Conservation (phyloP, 2,329 filamentous ascomycete genomes). For the Neocatenulostroma microsporum region DNA sequence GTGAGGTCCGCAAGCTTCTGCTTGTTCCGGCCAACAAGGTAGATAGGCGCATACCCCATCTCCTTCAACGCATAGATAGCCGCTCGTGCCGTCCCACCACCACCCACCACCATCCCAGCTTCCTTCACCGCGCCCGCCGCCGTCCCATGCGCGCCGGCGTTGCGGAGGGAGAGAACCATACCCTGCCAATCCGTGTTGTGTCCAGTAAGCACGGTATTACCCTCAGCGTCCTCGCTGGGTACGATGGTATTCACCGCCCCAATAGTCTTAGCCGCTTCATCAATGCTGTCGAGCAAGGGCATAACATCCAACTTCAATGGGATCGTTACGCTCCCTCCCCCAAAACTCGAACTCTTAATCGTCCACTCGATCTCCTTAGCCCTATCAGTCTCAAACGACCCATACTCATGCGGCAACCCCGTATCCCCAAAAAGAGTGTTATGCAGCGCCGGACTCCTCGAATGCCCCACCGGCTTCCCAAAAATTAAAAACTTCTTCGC, state of each 20-base stretch:
- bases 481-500: conserved; percentile 77
- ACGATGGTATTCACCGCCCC: conserved; percentile 94
- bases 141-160: conserved; percentile 51
- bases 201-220: conserved; percentile 53
- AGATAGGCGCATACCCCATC: conserved; percentile 78
- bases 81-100: conserved; percentile 84
- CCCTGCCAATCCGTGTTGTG: conserved; percentile 96
- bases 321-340: conserved; percentile 91
- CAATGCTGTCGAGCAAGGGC: conserved; percentile 68
- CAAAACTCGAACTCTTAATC: conserved; percentile 67
- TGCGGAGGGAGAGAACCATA: conserved; percentile 72
- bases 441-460: conserved; percentile 80
- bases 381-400: conserved; percentile 63
- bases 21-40: conserved; percentile 70
- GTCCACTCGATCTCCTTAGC: conserved; percentile 54
- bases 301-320: conserved; percentile 89
- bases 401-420: conserved; percentile 81
- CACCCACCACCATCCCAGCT: conserved; percentile 75
- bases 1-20: conserved; percentile 61
- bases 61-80: conserved; percentile 81
- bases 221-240: conserved; percentile 39
- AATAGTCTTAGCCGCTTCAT: conserved; percentile 70
- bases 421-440: conserved; percentile 70
- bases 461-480: conserved; percentile 73
- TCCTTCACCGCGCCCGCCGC: conserved; percentile 22